These are phyloP conservation scores for Solidago caesia DNA, from an alignment of 129 eudicot genomes.

Conservation along the genomic window DNA sequence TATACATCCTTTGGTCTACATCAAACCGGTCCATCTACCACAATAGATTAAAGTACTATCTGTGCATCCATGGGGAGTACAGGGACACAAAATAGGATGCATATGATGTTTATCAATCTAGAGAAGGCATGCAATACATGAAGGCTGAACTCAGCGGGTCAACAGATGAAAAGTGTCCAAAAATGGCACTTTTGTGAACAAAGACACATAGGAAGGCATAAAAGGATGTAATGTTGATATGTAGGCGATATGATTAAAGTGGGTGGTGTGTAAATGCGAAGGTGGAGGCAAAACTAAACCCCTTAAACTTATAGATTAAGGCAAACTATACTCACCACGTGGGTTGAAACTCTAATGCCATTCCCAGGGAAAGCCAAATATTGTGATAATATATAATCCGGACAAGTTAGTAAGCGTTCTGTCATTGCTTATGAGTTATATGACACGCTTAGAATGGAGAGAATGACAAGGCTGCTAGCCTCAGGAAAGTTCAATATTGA, in stretches of 20 bases:
- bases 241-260: slow-evolving; percentile 3
- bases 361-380: slow-evolving; percentile 3
- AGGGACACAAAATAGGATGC: background rate
- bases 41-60: no score
- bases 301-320: background rate
- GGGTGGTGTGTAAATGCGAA: slow-evolving; percentile 9
- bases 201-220: background rate
- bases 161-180: background rate
- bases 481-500: no score
- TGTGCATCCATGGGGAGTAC: no score
- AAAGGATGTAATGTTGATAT: background rate
- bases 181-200: background rate
- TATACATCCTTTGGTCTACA: background rate
- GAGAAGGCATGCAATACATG: background rate
- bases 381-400: no score
- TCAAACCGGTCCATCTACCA: background rate
- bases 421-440: no score
- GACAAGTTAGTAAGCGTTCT: no score
- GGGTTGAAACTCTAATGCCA: slow-evolving; percentile 10
- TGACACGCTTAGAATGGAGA: no score
- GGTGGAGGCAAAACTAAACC: background rate
- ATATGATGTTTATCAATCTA: slow-evolving; percentile 11
- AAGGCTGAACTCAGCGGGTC: background rate
- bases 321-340: background rate
- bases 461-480: no score